Conservation (phyloP, 164 flowering plant species). For the Liquidambar formosana region DNA sequence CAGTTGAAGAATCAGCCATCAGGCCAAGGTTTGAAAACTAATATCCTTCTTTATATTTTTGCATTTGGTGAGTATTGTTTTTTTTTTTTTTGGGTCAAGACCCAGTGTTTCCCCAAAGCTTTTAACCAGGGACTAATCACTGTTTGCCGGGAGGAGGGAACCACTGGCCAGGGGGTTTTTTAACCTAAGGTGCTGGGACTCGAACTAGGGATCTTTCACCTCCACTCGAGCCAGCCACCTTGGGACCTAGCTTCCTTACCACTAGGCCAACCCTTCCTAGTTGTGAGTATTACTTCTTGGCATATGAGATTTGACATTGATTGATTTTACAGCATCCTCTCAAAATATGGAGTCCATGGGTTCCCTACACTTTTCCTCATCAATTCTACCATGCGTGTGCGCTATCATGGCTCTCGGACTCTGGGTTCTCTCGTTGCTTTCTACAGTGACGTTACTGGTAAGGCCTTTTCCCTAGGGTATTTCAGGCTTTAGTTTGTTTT, state of each 20-base stretch:
- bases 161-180: too few species aligned
- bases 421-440: conserved; percentile 61
- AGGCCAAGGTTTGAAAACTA: conserved; percentile 71
- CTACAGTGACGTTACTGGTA: conserved; percentile 82
- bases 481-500: not conserved
- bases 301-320: not conserved
- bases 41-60: not conserved
- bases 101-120: too few species aligned
- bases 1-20: conserved; percentile 81
- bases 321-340: conserved; percentile 61
- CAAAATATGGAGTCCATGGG: conserved; percentile 93
- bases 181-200: too few species aligned
- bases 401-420: conserved; percentile 75
- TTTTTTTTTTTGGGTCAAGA: too few species aligned
- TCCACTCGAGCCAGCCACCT: too few species aligned
- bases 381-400: conserved; percentile 77
- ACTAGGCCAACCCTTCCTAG: too few species aligned
- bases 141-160: too few species aligned
- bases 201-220: too few species aligned
- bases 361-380: conserved; percentile 84
- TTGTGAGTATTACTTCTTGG: not conserved
- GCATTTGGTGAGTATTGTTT: not conserved
- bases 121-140: too few species aligned
- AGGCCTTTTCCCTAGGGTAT: conserved; percentile 3
- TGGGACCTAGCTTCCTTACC: too few species aligned